Evolutionary conservation across 2,329 filamentous ascomycete species (phyloP), one percentile per base, ranked within the genome.

Genomic region (Hymenoscyphus scutula): DNA sequence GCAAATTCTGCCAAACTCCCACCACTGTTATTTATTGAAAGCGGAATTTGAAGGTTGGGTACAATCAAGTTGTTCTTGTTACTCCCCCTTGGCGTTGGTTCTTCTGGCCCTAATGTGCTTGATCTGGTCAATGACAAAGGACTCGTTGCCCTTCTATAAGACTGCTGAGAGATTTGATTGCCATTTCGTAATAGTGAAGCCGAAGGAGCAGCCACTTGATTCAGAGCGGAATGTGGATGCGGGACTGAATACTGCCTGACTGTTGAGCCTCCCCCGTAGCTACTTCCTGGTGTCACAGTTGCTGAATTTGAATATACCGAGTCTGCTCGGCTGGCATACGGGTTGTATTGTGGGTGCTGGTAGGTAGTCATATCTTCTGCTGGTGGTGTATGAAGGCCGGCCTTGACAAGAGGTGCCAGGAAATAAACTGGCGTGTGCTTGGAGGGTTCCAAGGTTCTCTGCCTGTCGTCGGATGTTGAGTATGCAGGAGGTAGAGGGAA

Each of bases 1-100:
- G 91, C 90, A 75, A 96, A 92, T 72, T 95, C 90, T 10, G 91
- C 84, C 68, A 97, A 75, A 72, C 85, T 93, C 7, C 91, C 90
- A 54, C 90, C 89, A 69, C 83, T 86, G 37, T 87, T 81, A 71
- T 88, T 92, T 72, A 96, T 92, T 41, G 90, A 88, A 53, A 81
- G 79, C 6, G 92, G 91, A 48, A 96, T 87, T 70, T 89, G 86
- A 41, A 94, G 79, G 58, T 67, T 71, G 3, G 71, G 66, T 56
- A 68, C 59, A 13, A 74, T 73, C 38, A 62, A 58, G 37, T 73
- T 69, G 25, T 63, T 66, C 23, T 59, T 67, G 34, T 64, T 60
- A 48, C 64, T 69, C 53, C 67, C 72, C 58, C 70, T 60, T 19
- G 63, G 62, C 17, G 64, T 29, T 37, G 64, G 53, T 17, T 64